Base-by-base conservation (phyloP, 2,329 filamentous ascomycete species). In the Colletotrichum gigasporum region DNA sequence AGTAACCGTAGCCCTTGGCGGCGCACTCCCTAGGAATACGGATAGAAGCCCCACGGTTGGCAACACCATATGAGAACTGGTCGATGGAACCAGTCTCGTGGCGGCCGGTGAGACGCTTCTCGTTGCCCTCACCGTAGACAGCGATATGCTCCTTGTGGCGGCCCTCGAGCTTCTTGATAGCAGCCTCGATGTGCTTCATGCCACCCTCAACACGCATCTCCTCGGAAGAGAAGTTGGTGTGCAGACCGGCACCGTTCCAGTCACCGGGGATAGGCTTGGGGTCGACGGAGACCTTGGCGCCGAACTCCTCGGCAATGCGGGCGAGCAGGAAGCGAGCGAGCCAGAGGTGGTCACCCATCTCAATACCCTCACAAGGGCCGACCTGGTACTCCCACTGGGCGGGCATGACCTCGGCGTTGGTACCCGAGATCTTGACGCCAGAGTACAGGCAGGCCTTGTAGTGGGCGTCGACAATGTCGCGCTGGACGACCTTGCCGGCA, bases 371-470 rank as follows among this genome's bases (percentile, higher is more conserved):
- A 82, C 93, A 97, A 69, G 95, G 95, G 62, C 95, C 95, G 73
- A 97, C 92, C 79, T 97, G 95, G 89, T 93, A 97, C 80, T 98
- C 95, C 95, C 95, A 98, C 82, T 97, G 95, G 66, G 92, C 94
- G 69, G 94, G 92, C 92, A 97, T 97, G 75, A 99, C 96, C 87
- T 99, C 96, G 70, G 96, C 96, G 81, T 99, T 99, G 84, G 96
- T 98, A 75, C 96, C 96, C 24, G 94, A 97, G 81, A 99, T 98
- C 79, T 94, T 90, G 82, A 99, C 87, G 65, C 91, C 91, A 66
- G 95, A 89, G 79, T 93, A 68, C 39, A 69, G 41, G 59, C 66
- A 78, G 70, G 91, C 90, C 83, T 93, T 93, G 90, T 93, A 94
- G 84, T 97, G 93, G 69, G 92, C 91, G 85, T 98, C 95, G 71